Evolutionary conservation across 768 basidiomycete genomes (phyloP).

Genomic region (Mycena olivaceomarginata): DNA sequence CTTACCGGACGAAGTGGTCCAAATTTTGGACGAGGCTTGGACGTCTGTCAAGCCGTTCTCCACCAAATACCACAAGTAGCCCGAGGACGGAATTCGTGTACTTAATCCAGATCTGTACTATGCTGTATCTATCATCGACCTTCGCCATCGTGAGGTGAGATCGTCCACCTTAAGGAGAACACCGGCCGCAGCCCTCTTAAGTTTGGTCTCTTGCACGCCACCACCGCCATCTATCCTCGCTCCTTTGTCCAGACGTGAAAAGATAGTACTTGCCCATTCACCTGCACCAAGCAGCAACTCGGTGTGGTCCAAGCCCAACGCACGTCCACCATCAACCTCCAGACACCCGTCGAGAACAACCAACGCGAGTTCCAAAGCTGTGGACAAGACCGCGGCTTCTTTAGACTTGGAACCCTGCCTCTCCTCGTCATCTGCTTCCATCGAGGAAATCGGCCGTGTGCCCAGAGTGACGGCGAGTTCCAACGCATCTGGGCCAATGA

Average conservation of each 20-base stretch:
- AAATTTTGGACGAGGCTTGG: constrained; percentile 73
- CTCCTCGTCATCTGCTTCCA: constrained; percentile 56
- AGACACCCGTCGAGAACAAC: constrained; percentile 84
- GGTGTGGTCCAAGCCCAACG: constrained; percentile 86
- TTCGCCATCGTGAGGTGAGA: constrained; percentile 79
- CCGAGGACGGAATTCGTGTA: constrained; percentile 13
- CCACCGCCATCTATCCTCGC: constrained; percentile 77
- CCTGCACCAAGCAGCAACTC: constrained; percentile 80
- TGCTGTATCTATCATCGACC: constrained; percentile 73
- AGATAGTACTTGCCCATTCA: constrained; percentile 88
- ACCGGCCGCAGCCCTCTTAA: constrained; percentile 85
- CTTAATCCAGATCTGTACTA: constrained; percentile 34
- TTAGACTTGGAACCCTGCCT: constrained; percentile 58
- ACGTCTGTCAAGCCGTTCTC: constrained; percentile 61
- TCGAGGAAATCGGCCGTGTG: constrained; percentile 73
- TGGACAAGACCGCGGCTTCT: constrained; percentile 84
- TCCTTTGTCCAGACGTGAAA: constrained; percentile 80
- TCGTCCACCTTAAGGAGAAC: constrained; percentile 89
- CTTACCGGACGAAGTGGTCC: constrained; percentile 73
- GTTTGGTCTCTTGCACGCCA: constrained; percentile 75
- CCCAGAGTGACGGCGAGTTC: constrained; percentile 91
- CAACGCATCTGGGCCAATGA: constrained; percentile 88
- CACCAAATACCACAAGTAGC: constrained; percentile 60
- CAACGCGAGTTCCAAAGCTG: constrained; percentile 87
- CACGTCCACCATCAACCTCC: constrained; percentile 86